Conservation (phyloP, 2,329 filamentous ascomycete species). For the Penicillium frequentans region DNA sequence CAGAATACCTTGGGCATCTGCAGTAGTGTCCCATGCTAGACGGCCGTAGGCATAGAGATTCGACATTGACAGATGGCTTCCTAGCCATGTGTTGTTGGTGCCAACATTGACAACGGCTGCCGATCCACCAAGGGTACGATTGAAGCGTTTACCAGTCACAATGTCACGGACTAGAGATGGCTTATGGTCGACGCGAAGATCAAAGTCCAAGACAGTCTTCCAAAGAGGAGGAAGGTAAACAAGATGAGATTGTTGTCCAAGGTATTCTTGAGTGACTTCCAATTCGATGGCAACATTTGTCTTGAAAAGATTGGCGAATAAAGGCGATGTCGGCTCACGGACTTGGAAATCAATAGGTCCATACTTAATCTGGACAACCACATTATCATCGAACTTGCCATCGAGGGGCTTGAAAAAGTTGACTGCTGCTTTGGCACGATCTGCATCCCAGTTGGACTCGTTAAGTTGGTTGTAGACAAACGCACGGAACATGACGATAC, state of each 20-base stretch:
- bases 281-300: slow-evolving; percentile 62
- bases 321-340: slow-evolving; percentile 64
- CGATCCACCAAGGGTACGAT: slow-evolving; percentile 59
- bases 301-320: slow-evolving; percentile 57
- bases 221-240: slow-evolving; percentile 69
- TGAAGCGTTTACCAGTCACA: slow-evolving; percentile 60
- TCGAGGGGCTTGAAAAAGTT: slow-evolving; percentile 68
- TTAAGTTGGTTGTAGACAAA: slow-evolving; percentile 67
- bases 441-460: slow-evolving; percentile 62
- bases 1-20: slow-evolving; percentile 52
- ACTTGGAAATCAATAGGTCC: slow-evolving; percentile 75
- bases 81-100: slow-evolving; percentile 66
- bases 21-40: slow-evolving; percentile 63
- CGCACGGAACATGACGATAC: slow-evolving; percentile 67
- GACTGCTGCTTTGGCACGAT: slow-evolving; percentile 69
- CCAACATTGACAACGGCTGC: slow-evolving; percentile 69
- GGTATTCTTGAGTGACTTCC: slow-evolving; percentile 68
- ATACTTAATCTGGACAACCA: slow-evolving; percentile 72
- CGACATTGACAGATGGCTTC: slow-evolving; percentile 68
- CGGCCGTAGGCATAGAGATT: slow-evolving; percentile 70
- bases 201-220: slow-evolving; percentile 67
- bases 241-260: slow-evolving; percentile 68
- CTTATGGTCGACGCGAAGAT: slow-evolving; percentile 61
- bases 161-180: slow-evolving; percentile 61
- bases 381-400: slow-evolving; percentile 66